Evolutionary conservation across 2,329 filamentous ascomycete genomes (phyloP).

Genomic region (Hypoxylon sp.): DNA sequence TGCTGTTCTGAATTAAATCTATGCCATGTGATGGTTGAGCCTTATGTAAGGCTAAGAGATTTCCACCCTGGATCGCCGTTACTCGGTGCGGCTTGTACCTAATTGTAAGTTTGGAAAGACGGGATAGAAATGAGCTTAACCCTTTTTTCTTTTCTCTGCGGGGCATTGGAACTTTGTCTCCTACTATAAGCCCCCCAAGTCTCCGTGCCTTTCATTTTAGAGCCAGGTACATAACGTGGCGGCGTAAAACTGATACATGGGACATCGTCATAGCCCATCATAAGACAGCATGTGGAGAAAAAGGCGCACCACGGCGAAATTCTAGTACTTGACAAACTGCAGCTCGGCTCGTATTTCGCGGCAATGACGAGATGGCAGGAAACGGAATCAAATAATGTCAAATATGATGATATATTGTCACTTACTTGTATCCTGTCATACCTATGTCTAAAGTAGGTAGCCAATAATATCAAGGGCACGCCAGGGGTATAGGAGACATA

Average conservation of each 20-base stretch:
- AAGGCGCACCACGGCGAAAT: constrained; percentile 10
- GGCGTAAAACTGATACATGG: neutral
- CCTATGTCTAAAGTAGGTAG: too few species aligned
- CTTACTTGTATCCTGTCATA: neutral
- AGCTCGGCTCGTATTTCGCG: constrained; percentile 10
- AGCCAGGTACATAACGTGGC: constrained; percentile 14
- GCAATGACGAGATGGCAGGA: neutral
- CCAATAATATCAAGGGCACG: constrained; percentile 11
- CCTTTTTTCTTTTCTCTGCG: constrained; percentile 21
- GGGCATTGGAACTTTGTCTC: constrained; percentile 23
- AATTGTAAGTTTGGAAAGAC: constrained; percentile 13
- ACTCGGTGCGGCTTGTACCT: constrained; percentile 1
- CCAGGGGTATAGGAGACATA: neutral
- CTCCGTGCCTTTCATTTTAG: constrained; percentile 7
- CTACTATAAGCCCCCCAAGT: constrained; percentile 3
- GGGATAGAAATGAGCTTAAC: constrained; percentile 23
- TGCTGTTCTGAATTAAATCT: constrained; percentile 7
- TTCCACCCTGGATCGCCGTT: constrained; percentile 11
- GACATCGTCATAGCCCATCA: constrained; percentile 11
- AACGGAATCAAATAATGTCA: neutral
- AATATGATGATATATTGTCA: neutral
- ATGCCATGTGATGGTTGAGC: constrained; percentile 3
- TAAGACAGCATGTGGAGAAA: constrained; percentile 23
- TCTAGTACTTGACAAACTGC: constrained; percentile 1
- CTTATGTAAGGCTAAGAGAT: constrained; percentile 11